phyloP scores from a whole-genome alignment of 768 basidiomycete species.

The Pleurotus tuoliensis region DNA sequence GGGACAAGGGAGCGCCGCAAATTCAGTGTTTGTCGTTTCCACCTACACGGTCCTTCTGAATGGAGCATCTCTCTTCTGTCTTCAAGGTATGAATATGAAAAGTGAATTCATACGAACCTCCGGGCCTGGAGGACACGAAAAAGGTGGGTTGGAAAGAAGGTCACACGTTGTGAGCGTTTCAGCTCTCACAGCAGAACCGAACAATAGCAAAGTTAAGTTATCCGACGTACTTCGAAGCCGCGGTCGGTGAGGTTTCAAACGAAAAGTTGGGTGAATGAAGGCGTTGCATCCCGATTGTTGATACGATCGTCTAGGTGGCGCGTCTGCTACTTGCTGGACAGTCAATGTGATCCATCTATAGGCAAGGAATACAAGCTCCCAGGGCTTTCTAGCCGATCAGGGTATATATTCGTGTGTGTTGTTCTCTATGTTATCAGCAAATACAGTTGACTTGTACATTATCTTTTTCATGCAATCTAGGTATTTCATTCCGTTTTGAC shows the following conservation, averaged over 20 bases:
- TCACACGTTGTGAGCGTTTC: constrained; percentile 13
- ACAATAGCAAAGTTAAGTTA: constrained; percentile 24
- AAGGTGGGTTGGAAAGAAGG: neutral
- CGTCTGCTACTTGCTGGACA: neutral
- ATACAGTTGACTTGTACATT: neutral
- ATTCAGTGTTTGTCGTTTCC: too few relatives aligned
- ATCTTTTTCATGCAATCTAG: neutral
- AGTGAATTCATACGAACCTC: too few relatives aligned
- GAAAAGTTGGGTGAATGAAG: neutral
- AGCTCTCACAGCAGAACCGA: constrained; percentile 22
- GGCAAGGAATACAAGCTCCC: neutral
- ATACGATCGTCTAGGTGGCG: neutral
- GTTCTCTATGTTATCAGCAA: neutral
- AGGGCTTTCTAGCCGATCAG: neutral
- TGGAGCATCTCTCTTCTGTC: neutral
- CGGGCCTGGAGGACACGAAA: too few relatives aligned
- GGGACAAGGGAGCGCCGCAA: too few relatives aligned
- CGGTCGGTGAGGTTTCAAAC: constrained; percentile 15
- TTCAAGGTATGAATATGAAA: constrained; percentile 17
- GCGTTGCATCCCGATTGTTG: neutral
- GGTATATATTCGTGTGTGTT: neutral
- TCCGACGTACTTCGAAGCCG: constrained; percentile 30
- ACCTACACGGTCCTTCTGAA: too few relatives aligned
- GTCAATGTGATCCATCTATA: neutral
- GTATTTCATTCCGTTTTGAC: constrained; percentile 14